Evolutionary conservation across 495 filamentous ascomycete species (phyloP), one percentile per base, ranked within the genome.

Genomic region (Penicillium taxi): DNA sequence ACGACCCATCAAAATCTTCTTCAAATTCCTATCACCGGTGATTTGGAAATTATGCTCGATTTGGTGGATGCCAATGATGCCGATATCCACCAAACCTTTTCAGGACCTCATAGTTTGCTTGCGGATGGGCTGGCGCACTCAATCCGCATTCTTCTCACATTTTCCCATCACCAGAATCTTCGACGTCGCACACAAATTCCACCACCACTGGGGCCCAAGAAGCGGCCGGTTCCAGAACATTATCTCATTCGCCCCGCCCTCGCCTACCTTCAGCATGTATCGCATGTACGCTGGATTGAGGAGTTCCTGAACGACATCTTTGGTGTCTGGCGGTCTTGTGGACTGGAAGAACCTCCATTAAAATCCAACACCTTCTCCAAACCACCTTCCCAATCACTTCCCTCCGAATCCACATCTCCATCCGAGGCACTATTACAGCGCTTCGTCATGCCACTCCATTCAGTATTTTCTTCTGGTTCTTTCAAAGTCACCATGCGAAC

Each of bases 121-220:
- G 77, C 82, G 2, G 61, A 80, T 44, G 70, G 64, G 1, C 61
- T 82, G 15, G 69, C 66, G 4, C 58, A 78, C 40, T 69, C 74
- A 1, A 69, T 87, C 9, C 75, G 79, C 12, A 69, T 90, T 25
- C 69, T 89, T 3, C 73, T 90, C n/a, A 71, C 72, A 19, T 77
- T 83, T 43, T 72, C 79, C 7, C 84, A 93, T 52, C 70, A 77
- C 14, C 73, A 80, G 42, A 86, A 78, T 27, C 66, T 82, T 9
- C 67, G 67, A 9, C 72, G 69, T 3, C 72, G 84, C 25, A 80
- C 74, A 5, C 74, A 77, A 41, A 55, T 68, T 0, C 78, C 82
- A 13, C 70, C 70, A 0, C 75, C 80, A 0, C 53, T 82, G n/a
- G 67, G 66, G 2, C 63, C 59, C 5, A 57, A 59, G 24, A 76